phyloP scores from a whole-genome alignment of 2,329 filamentous ascomycete genomes.

The Fusarium protoensiforme region DNA sequence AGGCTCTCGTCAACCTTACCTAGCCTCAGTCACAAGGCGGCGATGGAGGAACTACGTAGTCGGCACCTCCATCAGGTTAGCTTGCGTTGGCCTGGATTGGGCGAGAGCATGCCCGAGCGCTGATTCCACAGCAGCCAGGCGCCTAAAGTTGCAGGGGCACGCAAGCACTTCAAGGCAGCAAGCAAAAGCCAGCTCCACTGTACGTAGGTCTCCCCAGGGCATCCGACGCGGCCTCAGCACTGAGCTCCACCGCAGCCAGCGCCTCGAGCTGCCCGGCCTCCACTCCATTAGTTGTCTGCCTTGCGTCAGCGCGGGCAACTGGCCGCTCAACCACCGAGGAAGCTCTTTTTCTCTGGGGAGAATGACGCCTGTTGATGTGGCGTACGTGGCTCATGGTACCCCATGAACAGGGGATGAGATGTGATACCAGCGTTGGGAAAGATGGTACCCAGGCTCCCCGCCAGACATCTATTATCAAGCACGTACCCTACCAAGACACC shows the following conservation, averaged over 20 bases:
- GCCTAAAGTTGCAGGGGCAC: slow-evolving; percentile 6
- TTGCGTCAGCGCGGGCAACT: slow-evolving; percentile 33
- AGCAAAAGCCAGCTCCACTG: background rate
- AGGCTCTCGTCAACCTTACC: slow-evolving; percentile 35
- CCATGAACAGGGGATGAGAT: slow-evolving; percentile 10
- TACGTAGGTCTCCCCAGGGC: background rate
- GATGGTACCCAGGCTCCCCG: slow-evolving; percentile 7
- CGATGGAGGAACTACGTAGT: slow-evolving; percentile 37
- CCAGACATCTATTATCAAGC: fast-evolving
- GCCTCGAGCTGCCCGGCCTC: background rate
- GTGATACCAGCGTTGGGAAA: slow-evolving; percentile 13
- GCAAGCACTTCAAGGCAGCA: slow-evolving; percentile 6
- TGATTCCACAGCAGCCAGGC: slow-evolving; percentile 33
- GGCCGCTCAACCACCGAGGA: slow-evolving; percentile 9
- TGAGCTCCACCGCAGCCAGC: background rate
- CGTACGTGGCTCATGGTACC: slow-evolving; percentile 40
- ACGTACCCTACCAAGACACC: slow-evolving; percentile 13
- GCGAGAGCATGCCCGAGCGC: background rate
- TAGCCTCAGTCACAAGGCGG: slow-evolving; percentile 37
- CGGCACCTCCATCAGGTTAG: slow-evolving; percentile 33
- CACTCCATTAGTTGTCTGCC: slow-evolving; percentile 1
- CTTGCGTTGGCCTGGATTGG: slow-evolving; percentile 27
- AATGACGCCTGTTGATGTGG: slow-evolving; percentile 41
- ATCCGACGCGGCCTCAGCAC: background rate
- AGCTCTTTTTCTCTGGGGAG: slow-evolving; percentile 15